Evolutionary conservation across 2,329 filamentous ascomycete genomes (phyloP).

Genomic region (Fusarium nisikadoi): DNA sequence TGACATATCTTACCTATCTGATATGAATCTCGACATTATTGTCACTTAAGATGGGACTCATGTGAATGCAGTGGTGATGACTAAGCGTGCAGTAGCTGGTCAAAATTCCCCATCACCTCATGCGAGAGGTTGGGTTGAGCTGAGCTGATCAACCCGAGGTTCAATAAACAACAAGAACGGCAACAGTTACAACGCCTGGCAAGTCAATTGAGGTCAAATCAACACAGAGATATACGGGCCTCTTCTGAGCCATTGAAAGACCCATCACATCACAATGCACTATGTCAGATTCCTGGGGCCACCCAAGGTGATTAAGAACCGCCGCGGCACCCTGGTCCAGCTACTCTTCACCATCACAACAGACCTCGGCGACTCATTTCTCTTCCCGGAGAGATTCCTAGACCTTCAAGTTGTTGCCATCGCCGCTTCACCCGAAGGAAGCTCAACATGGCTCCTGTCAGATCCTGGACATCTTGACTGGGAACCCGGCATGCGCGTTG

Average conservation of each 20-base stretch:
- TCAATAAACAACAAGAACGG: conserved; percentile 1
- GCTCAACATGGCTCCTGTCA: conserved; percentile 41
- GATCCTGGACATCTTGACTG: conserved; percentile 45
- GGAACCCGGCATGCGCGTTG: conserved; percentile 53
- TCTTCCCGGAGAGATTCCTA: conserved; percentile 58
- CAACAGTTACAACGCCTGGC: not conserved
- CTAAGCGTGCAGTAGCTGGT: conserved; percentile 20
- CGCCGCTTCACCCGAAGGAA: conserved; percentile 31
- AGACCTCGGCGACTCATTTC: conserved; percentile 66
- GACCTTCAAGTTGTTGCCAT: conserved; percentile 53
- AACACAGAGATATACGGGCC: not conserved
- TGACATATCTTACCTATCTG: not conserved
- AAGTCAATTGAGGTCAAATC: not conserved
- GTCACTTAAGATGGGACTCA: not conserved
- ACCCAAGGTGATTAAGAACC: conserved; percentile 50
- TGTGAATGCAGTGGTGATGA: conserved; percentile 22
- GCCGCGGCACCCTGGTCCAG: conserved; percentile 48
- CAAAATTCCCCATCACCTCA: conserved; percentile 26
- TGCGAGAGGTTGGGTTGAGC: conserved; percentile 15
- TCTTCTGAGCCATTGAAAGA: not conserved
- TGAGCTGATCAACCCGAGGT: not conserved
- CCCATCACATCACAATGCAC: conserved; percentile 56
- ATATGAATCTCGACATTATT: not conserved
- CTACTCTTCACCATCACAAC: conserved; percentile 66
- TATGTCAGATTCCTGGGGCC: conserved; percentile 66